Evolutionary conservation across 2,329 filamentous ascomycete species (phyloP), one percentile per base, ranked within the genome.

Genomic region (Blastomyces percursus): DNA sequence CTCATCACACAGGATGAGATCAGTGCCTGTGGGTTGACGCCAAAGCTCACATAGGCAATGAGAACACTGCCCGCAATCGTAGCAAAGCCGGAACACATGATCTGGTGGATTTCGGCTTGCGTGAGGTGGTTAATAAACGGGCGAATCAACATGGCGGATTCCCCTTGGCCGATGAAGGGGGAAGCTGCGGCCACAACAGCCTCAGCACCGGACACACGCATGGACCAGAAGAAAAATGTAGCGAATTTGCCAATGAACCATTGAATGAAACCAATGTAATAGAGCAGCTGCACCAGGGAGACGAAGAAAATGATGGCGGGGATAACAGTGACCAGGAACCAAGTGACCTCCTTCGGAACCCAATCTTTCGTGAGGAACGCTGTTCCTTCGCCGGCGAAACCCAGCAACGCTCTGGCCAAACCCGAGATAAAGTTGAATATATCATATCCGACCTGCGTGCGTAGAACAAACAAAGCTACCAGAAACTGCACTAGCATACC

Each of bases 301-400:
- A 96, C 89, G 84, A 96, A 96, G 84, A 96, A 96, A 78, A 96
- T 90, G 76, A 96, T 95, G 69, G 92, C 86, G 0, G 92, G 91
- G n/a, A 95, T 82, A 65, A 96, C 91, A 59, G 81, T 79, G 59
- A 88, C 81, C 66, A 96, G 80, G 82, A 96, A 96, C 83, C 82
- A 91, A 3, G 70, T 67, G 0, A 80, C 70, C 2, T 63, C 64
- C 56, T 75, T 44, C 3, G 78, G 71, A 6, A 80, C 78, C 8
- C 55, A 75, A 74, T 74, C 73, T 0, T 69, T 61, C 0, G 86
- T 88, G 68, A 96, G 75, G 79, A 96, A 96, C 0, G 74, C 72
- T 0, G 89, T 84, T 73, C 92, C 92, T 40, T 90, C 74, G 21
- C 79, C 78, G 30, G 92, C 89, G 69, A 91, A 96, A 32, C 87